phyloP scores from a whole-genome alignment of 2,329 filamentous ascomycete genomes.

The Epichloe scottii region DNA sequence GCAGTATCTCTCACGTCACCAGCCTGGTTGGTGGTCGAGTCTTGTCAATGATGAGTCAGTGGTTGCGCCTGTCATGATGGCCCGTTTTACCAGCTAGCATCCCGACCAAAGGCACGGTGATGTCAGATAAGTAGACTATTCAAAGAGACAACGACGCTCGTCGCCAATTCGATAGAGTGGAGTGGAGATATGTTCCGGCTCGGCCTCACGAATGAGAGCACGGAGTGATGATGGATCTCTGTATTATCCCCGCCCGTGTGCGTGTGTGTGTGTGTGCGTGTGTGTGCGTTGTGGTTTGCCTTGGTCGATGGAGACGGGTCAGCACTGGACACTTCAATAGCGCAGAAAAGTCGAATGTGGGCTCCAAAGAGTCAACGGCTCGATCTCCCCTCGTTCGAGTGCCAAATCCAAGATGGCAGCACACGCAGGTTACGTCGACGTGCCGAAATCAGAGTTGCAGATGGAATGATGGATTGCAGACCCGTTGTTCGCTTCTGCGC shows the following conservation, averaged over 20 bases:
- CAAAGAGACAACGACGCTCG: neutral
- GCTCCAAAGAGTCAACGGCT: neutral
- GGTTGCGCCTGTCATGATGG: slow-evolving; percentile 75
- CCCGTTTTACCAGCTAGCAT: slow-evolving; percentile 65
- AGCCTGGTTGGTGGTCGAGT: slow-evolving; percentile 56
- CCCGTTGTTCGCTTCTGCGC: neutral
- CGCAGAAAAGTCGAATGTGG: too few relatives aligned
- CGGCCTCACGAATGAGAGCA: too few relatives aligned
- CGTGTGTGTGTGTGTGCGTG: too few relatives aligned
- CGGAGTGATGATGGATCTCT: too few relatives aligned
- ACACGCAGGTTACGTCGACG: neutral
- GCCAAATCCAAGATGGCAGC: neutral
- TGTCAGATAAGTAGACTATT: slow-evolving; percentile 4
- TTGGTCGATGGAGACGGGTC: too few relatives aligned
- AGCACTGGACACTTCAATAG: too few relatives aligned
- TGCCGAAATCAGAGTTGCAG: neutral
- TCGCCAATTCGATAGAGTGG: too few relatives aligned
- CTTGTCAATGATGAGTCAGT: slow-evolving; percentile 35
- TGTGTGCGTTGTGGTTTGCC: too few relatives aligned
- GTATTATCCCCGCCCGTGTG: too few relatives aligned
- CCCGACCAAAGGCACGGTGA: slow-evolving; percentile 31
- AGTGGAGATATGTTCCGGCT: too few relatives aligned
- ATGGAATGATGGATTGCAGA: neutral
- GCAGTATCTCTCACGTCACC: slow-evolving; percentile 66
- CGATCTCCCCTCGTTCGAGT: neutral